Percentiles rank a stretch among this genome's conserved stretches.
phyloP scores from a whole-genome alignment of 768 basidiomycete genomes.

The Trametes maxima region DNA sequence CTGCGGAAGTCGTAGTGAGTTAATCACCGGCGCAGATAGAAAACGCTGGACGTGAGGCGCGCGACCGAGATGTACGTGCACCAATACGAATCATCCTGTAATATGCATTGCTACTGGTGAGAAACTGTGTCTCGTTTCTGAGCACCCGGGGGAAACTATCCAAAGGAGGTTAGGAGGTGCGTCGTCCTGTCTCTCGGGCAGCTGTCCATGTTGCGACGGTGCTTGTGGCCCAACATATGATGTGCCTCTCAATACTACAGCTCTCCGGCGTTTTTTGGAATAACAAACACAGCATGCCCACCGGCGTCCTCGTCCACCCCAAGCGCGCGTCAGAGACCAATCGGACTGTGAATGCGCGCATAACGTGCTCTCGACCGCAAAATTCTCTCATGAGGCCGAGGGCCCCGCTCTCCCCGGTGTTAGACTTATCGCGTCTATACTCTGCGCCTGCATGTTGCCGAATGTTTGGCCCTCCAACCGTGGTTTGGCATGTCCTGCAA shows the following conservation, averaged over 20 bases:
- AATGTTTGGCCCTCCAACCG: too few relatives aligned
- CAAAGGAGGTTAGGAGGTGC: neutral
- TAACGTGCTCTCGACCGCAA: too few relatives aligned
- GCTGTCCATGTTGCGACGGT: neutral
- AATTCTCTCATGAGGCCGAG: too few relatives aligned
- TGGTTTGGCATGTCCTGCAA: too few relatives aligned
- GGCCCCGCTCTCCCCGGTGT: too few relatives aligned
- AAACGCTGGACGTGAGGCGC: neutral
- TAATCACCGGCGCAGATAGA: neutral
- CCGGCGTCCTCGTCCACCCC: too few relatives aligned
- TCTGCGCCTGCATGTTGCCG: too few relatives aligned
- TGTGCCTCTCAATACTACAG: neutral
- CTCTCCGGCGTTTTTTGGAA: neutral
- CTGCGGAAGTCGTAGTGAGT: neutral
- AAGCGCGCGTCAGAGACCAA: too few relatives aligned
- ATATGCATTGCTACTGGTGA: neutral
- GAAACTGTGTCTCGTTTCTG: too few relatives aligned
- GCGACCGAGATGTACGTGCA: neutral
- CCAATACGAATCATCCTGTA: neutral
- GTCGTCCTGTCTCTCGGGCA: too few relatives aligned
- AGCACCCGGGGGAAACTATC: neutral
- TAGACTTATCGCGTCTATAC: too few relatives aligned
- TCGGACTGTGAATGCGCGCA: too few relatives aligned
- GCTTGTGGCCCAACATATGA: slow-evolving; percentile 3
- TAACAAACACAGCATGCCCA: neutral